Evolutionary conservation across 1,284 basidiomycete species (phyloP), one percentile per base, ranked within the genome.

Genomic region (Rugosomyces carneus): DNA sequence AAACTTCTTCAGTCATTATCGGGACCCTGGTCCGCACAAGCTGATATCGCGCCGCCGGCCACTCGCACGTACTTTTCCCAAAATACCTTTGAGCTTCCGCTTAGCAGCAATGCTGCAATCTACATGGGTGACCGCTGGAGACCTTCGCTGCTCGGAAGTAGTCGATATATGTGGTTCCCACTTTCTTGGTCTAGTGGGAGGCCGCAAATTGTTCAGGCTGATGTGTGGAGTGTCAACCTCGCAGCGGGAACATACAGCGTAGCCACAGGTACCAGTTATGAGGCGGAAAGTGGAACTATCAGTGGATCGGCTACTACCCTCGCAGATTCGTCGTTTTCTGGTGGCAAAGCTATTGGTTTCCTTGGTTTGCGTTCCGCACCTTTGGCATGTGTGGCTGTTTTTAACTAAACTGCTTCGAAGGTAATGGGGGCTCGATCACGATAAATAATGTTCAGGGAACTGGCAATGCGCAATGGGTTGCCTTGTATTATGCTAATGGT

Each of bases 61-160:
- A 70, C 70, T 20, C 67, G 72, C 36, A 83, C 79, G 2, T 83
- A 76, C 57, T 80, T 73, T 57, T 81, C 78, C 19, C 80, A 81
- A 61, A 81, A 81, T 60, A 67, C 73, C 7, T 80, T 66, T 55
- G 75, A 81, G 56, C 59, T 81, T 40, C 67, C 70, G 7, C 60
- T 80, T 36, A 76, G 70, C 7, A 63, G 63, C 2, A 73, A 60
- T 37, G 60, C 72, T 51, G 73, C 69, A 1, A 71, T 81, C 46
- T 81, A 81, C 58, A 80, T 81, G 75, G 80, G 80, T 37, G 80
- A 83, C 57, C 72, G 80, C 35, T 83, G 80, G 80, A 64, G 76
- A 16, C 70, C 76, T n/a, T 57, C 59, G 34, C 55, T 76, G 6
- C 68, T 81, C 3, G 79, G 80, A 9, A 77, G 71, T 52, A 79